Evolutionary conservation across 192 early-diverging fungal species (phyloP).

Genomic region (Geosiphon pyriformis): DNA sequence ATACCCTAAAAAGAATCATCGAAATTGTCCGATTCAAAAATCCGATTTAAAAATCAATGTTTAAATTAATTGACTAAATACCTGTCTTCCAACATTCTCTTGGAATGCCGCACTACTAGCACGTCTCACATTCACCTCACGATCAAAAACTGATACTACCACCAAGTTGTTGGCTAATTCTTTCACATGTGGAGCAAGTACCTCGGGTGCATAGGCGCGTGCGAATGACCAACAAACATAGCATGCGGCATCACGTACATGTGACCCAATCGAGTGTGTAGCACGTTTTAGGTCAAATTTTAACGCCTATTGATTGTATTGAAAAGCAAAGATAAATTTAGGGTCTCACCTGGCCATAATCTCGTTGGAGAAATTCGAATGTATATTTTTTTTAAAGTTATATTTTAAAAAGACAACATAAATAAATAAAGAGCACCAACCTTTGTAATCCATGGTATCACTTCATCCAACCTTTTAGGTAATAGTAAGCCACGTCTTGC

Average conservation of each 20-base stretch:
- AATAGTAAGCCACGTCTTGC: slow-evolving; percentile 79
- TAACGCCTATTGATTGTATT: slow-evolving; percentile 51
- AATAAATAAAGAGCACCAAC: slow-evolving; percentile 28
- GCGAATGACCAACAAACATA: slow-evolving; percentile 99
- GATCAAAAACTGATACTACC: slow-evolving; percentile 80
- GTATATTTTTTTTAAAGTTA: not conserved
- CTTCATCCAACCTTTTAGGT: slow-evolving; percentile 60
- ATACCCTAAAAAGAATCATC: slow-evolving; percentile 47
- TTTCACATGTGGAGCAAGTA: slow-evolving; percentile 58
- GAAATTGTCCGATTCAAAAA: not conserved
- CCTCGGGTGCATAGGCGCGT: slow-evolving; percentile 71
- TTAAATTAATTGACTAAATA: slow-evolving; percentile 35
- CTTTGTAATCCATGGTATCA: slow-evolving; percentile 75
- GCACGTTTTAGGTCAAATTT: slow-evolving; percentile 87
- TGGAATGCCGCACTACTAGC: slow-evolving; percentile 96
- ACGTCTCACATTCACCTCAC: slow-evolving; percentile 88
- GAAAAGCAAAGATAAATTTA: no score
- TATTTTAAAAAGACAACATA: not conserved
- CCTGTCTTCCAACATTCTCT: slow-evolving; percentile 91
- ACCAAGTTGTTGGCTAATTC: slow-evolving; percentile 72
- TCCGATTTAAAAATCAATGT: not conserved
- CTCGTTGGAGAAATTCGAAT: not conserved
- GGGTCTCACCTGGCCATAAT: no score
- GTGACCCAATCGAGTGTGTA: slow-evolving; percentile 84
- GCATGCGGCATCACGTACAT: slow-evolving; percentile 93